Base-by-base conservation (phyloP, 1,284 basidiomycete species). In the Golubevia sp. region DNA sequence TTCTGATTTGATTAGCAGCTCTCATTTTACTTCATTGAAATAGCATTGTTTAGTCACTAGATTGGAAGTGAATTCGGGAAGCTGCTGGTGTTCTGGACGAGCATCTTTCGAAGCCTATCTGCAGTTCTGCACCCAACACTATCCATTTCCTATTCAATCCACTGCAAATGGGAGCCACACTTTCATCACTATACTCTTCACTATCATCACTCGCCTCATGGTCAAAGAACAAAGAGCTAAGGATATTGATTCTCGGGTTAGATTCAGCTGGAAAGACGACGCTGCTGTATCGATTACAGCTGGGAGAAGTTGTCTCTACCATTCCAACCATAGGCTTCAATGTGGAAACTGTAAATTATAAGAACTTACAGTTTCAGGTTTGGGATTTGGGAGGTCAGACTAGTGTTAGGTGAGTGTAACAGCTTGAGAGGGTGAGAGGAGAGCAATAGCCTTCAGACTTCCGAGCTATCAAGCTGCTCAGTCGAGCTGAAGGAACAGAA, bases 271-370 rank as follows among this genome's bases (percentile, higher is more conserved):
- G 79, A 44, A 82, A 82, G 65, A 82, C 79, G 11, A 82, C 79
- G 30, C 79, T 82, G 55, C 57, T 82, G 15, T 82, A 82, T 63
- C 66, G 77, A 25, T 61, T 81, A 20, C 80, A 82, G 63, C 69
- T 83, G 21, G 80, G 80, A 23, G 79, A 83, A 59, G 78, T 83
- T 13, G 79, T 83, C 7, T 76, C 78, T 7, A 83, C 80, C 2
- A 82, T 82, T n/a, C 80, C 80, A 1, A 83, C 79, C 13, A 82
- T 82, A 59, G 79, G 79, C 13, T 82, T 82, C 70, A 82, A 82
- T 55, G 77, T 82, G 26, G 79, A 82, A 62, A 78, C 77, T 23
- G 70, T 82, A 7, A 48, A 74, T 30, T 82, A 79, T 58, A 82
- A 82, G 66, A 82, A 82, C 56, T 73, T 80, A 66, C 68, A 78